A percentile compares a stretch with the other conserved stretches of the same genome.
Evolutionary conservation across 1,139 yeast species (phyloP).

Genomic region (Blastobotrys petasosporus): DNA sequence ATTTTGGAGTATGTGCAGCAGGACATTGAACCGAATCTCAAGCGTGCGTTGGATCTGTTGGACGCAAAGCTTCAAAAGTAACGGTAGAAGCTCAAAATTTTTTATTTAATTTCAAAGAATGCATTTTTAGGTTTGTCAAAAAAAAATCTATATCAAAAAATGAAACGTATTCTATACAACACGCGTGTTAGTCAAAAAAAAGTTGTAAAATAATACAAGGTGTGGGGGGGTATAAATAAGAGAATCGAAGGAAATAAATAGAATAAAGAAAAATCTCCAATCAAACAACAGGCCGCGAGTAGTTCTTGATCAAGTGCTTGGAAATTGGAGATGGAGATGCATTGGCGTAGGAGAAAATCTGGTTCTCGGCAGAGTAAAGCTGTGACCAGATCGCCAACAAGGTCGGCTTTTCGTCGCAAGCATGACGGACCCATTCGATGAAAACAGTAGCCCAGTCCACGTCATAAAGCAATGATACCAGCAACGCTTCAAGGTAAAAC

Average conservation of each 20-base stretch:
- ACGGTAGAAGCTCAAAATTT: no score
- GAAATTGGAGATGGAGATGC: no score
- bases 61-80: slow-evolving; percentile 4
- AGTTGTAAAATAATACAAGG: neutral
- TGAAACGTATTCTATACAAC: neutral
- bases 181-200: neutral
- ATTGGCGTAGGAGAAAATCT: no score
- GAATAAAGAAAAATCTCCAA: no score
- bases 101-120: no score
- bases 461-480: slow-evolving; percentile 9
- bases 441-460: slow-evolving; percentile 8
- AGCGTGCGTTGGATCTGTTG: slow-evolving; percentile 16
- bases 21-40: slow-evolving; percentile 25
- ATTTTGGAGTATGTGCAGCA: slow-evolving; percentile 22
- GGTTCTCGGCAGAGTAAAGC: neutral
- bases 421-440: slow-evolving; percentile 7
- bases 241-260: neutral
- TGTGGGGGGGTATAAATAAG: neutral
- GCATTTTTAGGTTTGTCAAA: no score
- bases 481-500: slow-evolving; percentile 11
- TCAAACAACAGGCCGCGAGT: no score
- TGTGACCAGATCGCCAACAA: slow-evolving; percentile 6
- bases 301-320: no score
- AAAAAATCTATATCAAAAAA: no score
- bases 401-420: slow-evolving; percentile 4